phyloP scores from a whole-genome alignment of 805 yeast genomes.

The Starmerella asiatica region DNA sequence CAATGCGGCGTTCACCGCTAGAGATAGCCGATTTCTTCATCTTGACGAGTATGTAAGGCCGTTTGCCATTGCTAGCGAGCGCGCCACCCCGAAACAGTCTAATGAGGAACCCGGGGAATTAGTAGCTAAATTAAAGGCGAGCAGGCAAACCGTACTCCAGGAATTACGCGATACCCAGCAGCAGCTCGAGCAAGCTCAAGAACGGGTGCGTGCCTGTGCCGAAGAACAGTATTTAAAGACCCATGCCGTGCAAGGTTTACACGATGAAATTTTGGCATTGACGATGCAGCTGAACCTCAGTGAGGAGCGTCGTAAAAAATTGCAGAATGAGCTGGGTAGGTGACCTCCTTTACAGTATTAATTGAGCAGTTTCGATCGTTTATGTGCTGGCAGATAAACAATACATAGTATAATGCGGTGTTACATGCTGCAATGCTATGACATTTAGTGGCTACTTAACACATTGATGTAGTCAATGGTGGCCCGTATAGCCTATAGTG shows the following conservation, averaged over 20 bases:
- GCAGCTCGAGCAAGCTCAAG: constrained; percentile 22
- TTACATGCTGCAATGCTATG: too few relatives aligned
- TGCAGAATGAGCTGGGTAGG: constrained; percentile 16
- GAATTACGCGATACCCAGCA: constrained; percentile 20
- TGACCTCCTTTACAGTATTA: too few relatives aligned
- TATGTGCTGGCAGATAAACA: too few relatives aligned
- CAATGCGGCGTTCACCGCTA: background rate
- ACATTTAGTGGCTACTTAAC: too few relatives aligned
- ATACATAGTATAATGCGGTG: too few relatives aligned
- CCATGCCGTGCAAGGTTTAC: constrained; percentile 43
- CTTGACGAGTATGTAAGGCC: background rate
- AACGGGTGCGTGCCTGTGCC: constrained; percentile 15
- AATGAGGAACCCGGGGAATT: constrained; percentile 3
- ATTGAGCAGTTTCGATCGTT: too few relatives aligned
- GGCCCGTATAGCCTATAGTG: too few relatives aligned
- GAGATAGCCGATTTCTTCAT: background rate
- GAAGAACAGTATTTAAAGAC: constrained; percentile 32
- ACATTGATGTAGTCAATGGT: too few relatives aligned
- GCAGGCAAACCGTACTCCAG: constrained; percentile 23
- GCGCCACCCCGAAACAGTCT: background rate
- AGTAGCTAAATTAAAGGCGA: constrained; percentile 18
- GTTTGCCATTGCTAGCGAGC: constrained; percentile 19
- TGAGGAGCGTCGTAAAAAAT: constrained; percentile 22
- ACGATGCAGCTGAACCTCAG: constrained; percentile 45
- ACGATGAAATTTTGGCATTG: constrained; percentile 52